phyloP scores from a whole-genome alignment of 2,329 filamentous ascomycete species.

The Myriosclerotinia duriaeana region DNA sequence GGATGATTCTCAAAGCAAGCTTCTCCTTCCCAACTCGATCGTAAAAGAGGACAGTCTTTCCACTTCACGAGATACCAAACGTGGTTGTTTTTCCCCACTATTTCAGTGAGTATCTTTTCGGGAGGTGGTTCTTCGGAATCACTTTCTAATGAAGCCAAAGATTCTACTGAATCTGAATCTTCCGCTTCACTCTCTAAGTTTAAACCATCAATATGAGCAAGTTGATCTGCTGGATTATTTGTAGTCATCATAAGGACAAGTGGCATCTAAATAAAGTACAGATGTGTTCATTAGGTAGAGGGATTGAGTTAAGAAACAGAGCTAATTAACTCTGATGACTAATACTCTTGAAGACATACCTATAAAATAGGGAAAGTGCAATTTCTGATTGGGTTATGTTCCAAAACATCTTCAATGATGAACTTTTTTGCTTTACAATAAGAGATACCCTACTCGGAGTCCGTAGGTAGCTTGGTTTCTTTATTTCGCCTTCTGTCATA shows the following conservation, averaged over 20 bases:
- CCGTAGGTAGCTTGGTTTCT: too few relatives aligned
- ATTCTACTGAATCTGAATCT: constrained; percentile 36
- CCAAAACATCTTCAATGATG: too few relatives aligned
- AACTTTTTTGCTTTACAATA: too few relatives aligned
- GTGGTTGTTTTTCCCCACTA: constrained; percentile 31
- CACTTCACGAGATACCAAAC: constrained; percentile 41
- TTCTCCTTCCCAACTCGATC: constrained; percentile 39
- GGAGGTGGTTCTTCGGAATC: constrained; percentile 39
- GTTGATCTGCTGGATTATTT: constrained; percentile 20
- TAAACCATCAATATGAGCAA: constrained; percentile 26
- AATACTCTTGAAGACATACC: too few relatives aligned
- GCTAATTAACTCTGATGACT: too few relatives aligned
- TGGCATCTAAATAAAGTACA: constrained; percentile 27
- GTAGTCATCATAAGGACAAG: constrained; percentile 39
- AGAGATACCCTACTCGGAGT: too few relatives aligned
- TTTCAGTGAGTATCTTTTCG: constrained; percentile 39
- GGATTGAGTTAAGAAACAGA: too few relatives aligned
- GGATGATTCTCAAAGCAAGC: constrained; percentile 33
- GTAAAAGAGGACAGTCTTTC: constrained; percentile 39
- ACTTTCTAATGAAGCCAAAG: constrained; percentile 38
- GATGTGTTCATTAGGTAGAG: not conserved
- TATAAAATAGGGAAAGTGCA: too few relatives aligned
- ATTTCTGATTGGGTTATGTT: too few relatives aligned
- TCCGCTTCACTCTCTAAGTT: constrained; percentile 31
- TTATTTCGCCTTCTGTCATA: not conserved